These are phyloP conservation scores for Phycomyces blakesleeanus DNA, from an alignment of 192 early-diverging fungal species.

Conservation along the genomic window DNA sequence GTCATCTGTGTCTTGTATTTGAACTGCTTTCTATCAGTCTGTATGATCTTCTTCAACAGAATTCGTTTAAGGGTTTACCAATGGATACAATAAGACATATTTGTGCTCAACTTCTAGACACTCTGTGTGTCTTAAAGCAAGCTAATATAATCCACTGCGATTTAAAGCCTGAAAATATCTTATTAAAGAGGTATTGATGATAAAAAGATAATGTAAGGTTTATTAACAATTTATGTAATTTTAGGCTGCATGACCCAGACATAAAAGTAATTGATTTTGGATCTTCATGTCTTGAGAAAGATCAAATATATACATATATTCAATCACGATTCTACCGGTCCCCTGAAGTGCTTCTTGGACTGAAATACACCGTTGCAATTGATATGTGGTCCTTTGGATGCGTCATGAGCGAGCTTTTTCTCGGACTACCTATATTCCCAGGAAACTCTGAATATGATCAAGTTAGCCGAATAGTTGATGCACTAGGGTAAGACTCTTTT, in stretches of 20 bases:
- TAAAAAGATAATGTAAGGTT: background rate
- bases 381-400: slow-evolving; percentile 99
- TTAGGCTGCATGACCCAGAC: slow-evolving; percentile 76
- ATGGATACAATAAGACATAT: slow-evolving; percentile 88
- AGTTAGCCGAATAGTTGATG: slow-evolving; percentile 85
- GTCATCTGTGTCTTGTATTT: slow-evolving; percentile 93
- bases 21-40: slow-evolving; percentile 95
- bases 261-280: slow-evolving; percentile 99
- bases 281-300: slow-evolving; percentile 90
- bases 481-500: slow-evolving; percentile 62
- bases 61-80: slow-evolving; percentile 88
- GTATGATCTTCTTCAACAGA: slow-evolving; percentile 97
- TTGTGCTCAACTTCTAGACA: slow-evolving; percentile 87
- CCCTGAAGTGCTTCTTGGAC: slow-evolving; percentile 91
- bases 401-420: slow-evolving; percentile 94
- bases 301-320: slow-evolving; percentile 96
- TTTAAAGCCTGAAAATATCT: slow-evolving; percentile 96
- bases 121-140: slow-evolving; percentile 76
- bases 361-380: slow-evolving; percentile 88
- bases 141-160: slow-evolving; percentile 95
- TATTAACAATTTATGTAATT: background rate
- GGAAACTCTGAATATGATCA: slow-evolving; percentile 97
- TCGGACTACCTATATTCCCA: slow-evolving; percentile 94
- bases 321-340: slow-evolving; percentile 97
- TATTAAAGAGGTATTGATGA: slow-evolving; percentile 70